Conservation (phyloP, 2,329 filamentous ascomycete genomes). For the Cordyceps javanica region DNA sequence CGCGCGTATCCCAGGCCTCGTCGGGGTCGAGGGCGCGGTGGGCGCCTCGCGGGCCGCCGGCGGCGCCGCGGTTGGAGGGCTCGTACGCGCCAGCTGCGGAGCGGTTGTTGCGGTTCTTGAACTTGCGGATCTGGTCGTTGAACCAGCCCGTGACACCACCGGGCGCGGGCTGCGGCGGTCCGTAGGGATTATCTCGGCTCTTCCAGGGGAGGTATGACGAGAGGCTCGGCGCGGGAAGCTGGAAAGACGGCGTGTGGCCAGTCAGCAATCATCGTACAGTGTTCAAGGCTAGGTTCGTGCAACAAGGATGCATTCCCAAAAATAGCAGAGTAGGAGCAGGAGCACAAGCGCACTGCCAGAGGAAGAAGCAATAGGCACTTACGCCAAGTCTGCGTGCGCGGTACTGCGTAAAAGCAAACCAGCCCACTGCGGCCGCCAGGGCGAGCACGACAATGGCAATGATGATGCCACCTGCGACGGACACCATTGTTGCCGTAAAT, state of each 20-base stretch:
- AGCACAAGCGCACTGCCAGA: neutral
- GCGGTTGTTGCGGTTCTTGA: slow-evolving; percentile 60
- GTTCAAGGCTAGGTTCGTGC: neutral
- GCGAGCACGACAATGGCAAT: slow-evolving; percentile 63
- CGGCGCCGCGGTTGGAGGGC: slow-evolving; percentile 33
- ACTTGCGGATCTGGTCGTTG: slow-evolving; percentile 54
- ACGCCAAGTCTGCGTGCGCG: slow-evolving; percentile 67
- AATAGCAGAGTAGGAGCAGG: neutral
- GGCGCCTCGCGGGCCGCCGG: slow-evolving; percentile 41
- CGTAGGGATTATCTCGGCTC: slow-evolving; percentile 40
- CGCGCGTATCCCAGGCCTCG: slow-evolving; percentile 78
- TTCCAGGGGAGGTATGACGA: slow-evolving; percentile 68
- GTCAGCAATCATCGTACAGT: neutral
- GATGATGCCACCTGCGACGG: slow-evolving; percentile 60
- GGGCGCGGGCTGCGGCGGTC: slow-evolving; percentile 47
- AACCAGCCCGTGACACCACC: slow-evolving; percentile 68
- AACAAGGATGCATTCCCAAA: neutral
- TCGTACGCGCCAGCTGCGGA: slow-evolving; percentile 69
- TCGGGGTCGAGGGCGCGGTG: slow-evolving; percentile 72
- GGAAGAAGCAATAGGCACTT: slow-evolving; percentile 24
- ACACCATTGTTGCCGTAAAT: slow-evolving; percentile 40
- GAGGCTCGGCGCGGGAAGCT: slow-evolving; percentile 65
- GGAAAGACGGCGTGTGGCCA: neutral
- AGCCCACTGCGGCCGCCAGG: slow-evolving; percentile 51
- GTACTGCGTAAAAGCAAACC: slow-evolving; percentile 65